Conservation (phyloP, 2,329 filamentous ascomycete species). For the Coccinonectria pachysandricola region DNA sequence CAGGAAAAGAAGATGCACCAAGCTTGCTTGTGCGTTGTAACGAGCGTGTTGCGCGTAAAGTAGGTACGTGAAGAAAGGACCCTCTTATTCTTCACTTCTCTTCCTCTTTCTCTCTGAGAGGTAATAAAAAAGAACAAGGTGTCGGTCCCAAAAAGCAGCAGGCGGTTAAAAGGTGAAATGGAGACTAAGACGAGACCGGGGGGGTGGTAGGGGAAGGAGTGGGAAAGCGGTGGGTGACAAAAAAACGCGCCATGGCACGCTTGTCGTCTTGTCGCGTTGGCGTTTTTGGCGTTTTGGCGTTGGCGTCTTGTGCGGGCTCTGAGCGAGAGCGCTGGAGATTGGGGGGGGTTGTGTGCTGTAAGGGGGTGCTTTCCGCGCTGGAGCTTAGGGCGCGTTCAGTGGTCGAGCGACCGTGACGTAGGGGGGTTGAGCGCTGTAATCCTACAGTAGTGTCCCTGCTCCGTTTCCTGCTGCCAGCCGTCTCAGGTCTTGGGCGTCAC, state of each 20-base stretch:
- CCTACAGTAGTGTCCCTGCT: neutral
- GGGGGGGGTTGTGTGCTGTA: slow-evolving; percentile 3
- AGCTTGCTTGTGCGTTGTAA: no score
- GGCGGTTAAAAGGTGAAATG: no score
- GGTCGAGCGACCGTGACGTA: slow-evolving; percentile 9
- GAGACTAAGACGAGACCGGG: slow-evolving; percentile 1
- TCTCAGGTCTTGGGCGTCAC: no score
- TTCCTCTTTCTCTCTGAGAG: no score
- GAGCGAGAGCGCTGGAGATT: neutral
- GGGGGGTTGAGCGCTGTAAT: slow-evolving; percentile 1
- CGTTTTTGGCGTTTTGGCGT: slow-evolving; percentile 13
- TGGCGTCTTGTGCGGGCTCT: slow-evolving; percentile 8
- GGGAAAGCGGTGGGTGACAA: slow-evolving; percentile 3
- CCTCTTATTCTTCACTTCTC: no score
- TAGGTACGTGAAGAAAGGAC: no score
- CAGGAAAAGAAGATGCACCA: no score
- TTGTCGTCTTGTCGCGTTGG: slow-evolving; percentile 5
- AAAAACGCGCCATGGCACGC: slow-evolving; percentile 6
- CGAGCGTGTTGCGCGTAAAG: neutral
- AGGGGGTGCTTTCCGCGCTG: slow-evolving; percentile 10
- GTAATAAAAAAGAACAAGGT: slow-evolving; percentile 4
- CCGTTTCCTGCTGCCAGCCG: neutral
- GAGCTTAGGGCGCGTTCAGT: neutral
- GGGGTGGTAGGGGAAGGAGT: slow-evolving; percentile 4
- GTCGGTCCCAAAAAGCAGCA: slow-evolving; percentile 1